These are phyloP conservation scores for Lolium perenne DNA, from an alignment of 176 grass and related monocot species.

Conservation along the genomic window DNA sequence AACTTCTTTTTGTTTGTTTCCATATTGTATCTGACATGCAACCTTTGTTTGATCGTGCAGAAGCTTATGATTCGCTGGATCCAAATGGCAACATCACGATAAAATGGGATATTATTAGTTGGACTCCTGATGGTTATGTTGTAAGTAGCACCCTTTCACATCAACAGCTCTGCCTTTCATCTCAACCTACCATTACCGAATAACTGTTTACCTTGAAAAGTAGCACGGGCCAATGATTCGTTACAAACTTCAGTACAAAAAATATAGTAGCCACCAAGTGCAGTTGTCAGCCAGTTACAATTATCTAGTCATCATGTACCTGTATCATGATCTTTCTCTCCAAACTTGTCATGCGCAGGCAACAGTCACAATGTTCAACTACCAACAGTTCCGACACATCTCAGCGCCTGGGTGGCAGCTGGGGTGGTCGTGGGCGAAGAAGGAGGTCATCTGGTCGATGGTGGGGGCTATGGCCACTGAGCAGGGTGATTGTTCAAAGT, in stretches of 20 bases:
- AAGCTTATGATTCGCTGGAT: slow-evolving; percentile 86
- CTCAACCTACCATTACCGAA: neutral
- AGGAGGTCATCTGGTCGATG: slow-evolving; percentile 97
- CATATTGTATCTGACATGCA: slow-evolving; percentile 42
- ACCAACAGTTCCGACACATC: slow-evolving; percentile 85
- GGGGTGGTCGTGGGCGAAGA: slow-evolving; percentile 88
- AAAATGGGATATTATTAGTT: slow-evolving; percentile 90
- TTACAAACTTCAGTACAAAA: slow-evolving; percentile 16
- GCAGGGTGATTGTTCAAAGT: slow-evolving; percentile 88
- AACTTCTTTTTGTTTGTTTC: slow-evolving; percentile 18
- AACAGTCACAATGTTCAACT: slow-evolving; percentile 80
- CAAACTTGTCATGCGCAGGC: slow-evolving; percentile 59
- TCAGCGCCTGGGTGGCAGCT: slow-evolving; percentile 77
- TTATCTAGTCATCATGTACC: neutral
- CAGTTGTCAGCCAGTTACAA: neutral
- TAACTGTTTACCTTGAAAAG: slow-evolving; percentile 18
- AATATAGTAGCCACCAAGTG: neutral
- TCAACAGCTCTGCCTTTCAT: slow-evolving; percentile 19
- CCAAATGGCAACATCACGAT: slow-evolving; percentile 92
- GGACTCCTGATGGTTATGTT: slow-evolving; percentile 93
- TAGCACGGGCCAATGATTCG: neutral
- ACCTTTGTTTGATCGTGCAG: slow-evolving; percentile 51
- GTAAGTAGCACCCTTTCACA: slow-evolving; percentile 63
- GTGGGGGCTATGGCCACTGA: slow-evolving; percentile 73
- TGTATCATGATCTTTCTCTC: slow-evolving; percentile 12